Conservation (phyloP, 2,329 filamentous ascomycete species). For the Xylariaceae sp. region DNA sequence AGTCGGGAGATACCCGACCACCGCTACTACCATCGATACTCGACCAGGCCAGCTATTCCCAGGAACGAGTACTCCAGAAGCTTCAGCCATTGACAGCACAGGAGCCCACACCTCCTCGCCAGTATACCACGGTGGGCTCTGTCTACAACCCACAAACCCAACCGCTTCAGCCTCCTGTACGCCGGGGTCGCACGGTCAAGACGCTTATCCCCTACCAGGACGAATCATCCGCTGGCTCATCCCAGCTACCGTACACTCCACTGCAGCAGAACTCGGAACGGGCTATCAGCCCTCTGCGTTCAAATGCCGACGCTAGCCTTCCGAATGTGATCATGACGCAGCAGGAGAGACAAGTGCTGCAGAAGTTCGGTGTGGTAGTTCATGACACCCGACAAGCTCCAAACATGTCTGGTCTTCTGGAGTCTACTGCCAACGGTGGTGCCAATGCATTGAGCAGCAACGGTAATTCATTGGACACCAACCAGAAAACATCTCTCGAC, state of each 20-base stretch:
- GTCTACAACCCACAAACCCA: slow-evolving; percentile 46
- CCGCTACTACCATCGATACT: too few relatives aligned
- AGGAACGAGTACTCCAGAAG: neutral
- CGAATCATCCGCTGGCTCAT: slow-evolving; percentile 23
- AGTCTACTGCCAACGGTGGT: neutral
- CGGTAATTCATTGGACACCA: too few relatives aligned
- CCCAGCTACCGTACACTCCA: slow-evolving; percentile 43
- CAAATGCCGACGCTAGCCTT: neutral
- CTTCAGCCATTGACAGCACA: neutral
- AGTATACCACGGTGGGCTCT: slow-evolving; percentile 54
- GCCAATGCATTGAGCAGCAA: neutral
- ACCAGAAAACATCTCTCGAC: neutral
- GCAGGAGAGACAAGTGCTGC: slow-evolving; percentile 11
- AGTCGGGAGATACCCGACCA: neutral
- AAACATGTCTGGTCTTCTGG: neutral
- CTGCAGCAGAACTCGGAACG: slow-evolving; percentile 52
- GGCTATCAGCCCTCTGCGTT: slow-evolving; percentile 39
- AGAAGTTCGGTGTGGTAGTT: slow-evolving; percentile 9
- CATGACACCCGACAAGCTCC: neutral
- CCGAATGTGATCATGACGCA: neutral
- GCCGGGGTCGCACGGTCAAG: slow-evolving; percentile 45
- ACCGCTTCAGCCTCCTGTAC: slow-evolving; percentile 47
- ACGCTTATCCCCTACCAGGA: slow-evolving; percentile 34
- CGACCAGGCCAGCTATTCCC: too few relatives aligned
- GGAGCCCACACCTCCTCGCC: slow-evolving; percentile 25